Evolutionary conservation across 2,329 filamentous ascomycete genomes (phyloP).

Genomic region (Cytospora chrysosperma): DNA sequence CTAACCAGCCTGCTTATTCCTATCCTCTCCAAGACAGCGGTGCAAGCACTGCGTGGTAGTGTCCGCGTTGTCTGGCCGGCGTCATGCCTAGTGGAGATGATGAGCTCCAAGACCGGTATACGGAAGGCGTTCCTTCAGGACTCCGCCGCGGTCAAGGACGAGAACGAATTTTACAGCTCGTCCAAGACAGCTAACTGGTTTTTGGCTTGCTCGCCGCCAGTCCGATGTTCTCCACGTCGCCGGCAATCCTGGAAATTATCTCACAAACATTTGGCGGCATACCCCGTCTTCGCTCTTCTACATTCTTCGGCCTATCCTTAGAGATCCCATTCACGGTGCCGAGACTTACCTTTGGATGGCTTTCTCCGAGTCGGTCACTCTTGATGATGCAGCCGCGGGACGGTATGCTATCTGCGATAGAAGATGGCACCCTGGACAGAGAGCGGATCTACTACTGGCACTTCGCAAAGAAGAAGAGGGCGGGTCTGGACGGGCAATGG

Average conservation of each 20-base stretch:
- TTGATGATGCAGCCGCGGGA: constrained; percentile 25
- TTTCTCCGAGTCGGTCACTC: constrained; percentile 26
- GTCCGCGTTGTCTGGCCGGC: constrained; percentile 29
- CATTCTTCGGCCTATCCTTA: not conserved
- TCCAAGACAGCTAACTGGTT: constrained; percentile 30
- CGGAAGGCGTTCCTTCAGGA: constrained; percentile 25
- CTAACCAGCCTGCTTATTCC: constrained; percentile 24
- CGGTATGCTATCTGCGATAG: constrained; percentile 29
- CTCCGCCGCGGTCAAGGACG: constrained; percentile 5
- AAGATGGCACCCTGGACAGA: constrained; percentile 29
- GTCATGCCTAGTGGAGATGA: constrained; percentile 27
- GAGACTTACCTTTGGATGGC: constrained; percentile 31
- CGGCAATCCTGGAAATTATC: constrained; percentile 14
- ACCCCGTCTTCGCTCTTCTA: not conserved
- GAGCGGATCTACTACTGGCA: constrained; percentile 26
- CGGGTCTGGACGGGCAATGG: constrained; percentile 25
- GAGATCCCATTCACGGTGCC: constrained; percentile 24
- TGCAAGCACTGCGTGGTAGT: constrained; percentile 16
- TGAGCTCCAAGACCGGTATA: constrained; percentile 23
- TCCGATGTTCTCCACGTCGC: constrained; percentile 18
- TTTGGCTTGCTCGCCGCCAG: constrained; percentile 27
- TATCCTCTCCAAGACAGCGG: not conserved
- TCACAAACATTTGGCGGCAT: constrained; percentile 7
- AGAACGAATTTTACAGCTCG: constrained; percentile 25
- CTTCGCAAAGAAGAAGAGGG: constrained; percentile 23